These are phyloP conservation scores for Oryza meyeriana DNA, from an alignment of 176 grass and related monocot species.

Conservation along the genomic window DNA sequence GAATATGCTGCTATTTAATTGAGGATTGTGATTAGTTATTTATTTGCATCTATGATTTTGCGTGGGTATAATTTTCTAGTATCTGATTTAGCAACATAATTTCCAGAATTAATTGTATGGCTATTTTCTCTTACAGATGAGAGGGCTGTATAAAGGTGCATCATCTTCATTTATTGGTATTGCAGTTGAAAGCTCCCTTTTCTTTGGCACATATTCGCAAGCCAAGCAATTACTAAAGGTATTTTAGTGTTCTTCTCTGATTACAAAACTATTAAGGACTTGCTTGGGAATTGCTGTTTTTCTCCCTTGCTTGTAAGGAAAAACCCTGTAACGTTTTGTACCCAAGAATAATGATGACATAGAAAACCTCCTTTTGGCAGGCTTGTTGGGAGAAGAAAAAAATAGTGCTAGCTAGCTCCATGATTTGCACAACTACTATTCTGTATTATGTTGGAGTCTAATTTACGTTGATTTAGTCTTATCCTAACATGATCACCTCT, in stretches of 20 bases:
- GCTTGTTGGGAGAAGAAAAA: no score
- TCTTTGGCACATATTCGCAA: slow-evolving; percentile 88
- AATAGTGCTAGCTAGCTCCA: no score
- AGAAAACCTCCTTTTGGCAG: no score
- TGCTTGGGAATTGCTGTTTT: no score
- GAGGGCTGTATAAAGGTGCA: slow-evolving; percentile 86
- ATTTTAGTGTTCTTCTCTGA: slow-evolving; percentile 28
- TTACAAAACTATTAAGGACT: slow-evolving; percentile 6
- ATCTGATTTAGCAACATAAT: slow-evolving; percentile 7
- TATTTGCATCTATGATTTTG: slow-evolving; percentile 1
- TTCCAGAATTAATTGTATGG: slow-evolving; percentile 3
- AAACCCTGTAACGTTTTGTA: no score
- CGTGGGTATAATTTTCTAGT: not conserved
- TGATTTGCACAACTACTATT: no score
- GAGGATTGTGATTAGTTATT: not conserved
- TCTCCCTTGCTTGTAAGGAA: no score
- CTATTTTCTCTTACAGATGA: slow-evolving; percentile 64
- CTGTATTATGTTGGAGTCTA: no score
- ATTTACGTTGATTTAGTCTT: no score
- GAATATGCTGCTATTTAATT: not conserved
- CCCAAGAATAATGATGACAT: no score
- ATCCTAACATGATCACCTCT: no score
- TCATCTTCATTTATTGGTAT: slow-evolving; percentile 95
- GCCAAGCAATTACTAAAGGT: slow-evolving; percentile 88
- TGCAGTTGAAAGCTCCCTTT: slow-evolving; percentile 88